Base-by-base conservation (phyloP, 306 rosid species). In the Nissolia schottii region DNA sequence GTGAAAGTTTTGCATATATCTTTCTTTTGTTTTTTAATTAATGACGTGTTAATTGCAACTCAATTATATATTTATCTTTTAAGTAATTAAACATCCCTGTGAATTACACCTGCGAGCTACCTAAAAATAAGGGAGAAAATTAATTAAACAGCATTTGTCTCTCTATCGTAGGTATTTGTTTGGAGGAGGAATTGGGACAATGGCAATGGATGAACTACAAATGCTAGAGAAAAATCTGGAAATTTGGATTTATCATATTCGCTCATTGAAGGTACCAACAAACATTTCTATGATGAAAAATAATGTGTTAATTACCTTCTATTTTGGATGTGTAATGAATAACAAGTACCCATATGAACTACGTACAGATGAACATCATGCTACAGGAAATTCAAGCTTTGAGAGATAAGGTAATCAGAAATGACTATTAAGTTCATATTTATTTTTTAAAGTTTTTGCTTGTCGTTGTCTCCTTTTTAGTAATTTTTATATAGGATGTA, bases 161-260 rank as follows among this genome's bases (percentile, higher is more conserved):
- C n/a, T 38, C 37, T 7, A 8, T 35, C 5, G n/a, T 34, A 90
- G 98, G 64, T 86, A 84, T 65, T 84, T 83, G 67, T 86, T 87
- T 81, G 99, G 87, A 86, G 96, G 87, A 28, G 95, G 87, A 73
- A 67, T 23, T 6, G 94, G 73, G 46, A 81, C 85, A 22, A 83
- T 78, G 93, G 57, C 81, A 20, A 61, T 91, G 51, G 90, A 94
- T 25, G 97, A 94, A 63, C 78, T 94, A 37, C 85, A 83, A 67
- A 86, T 83, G 43, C 55, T 91, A 31, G 97, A 94, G 73, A 94
- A 94, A 79, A 82, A 94, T 71, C 96, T 94, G 13, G 97, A 94
- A 85, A 76, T 57, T 67, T 91, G 99, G 97, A 87, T 87, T 55
- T 85, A 82, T 83, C 86, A 87, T 4, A 86, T 93, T 28, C 94